A percentile compares a stretch with the other conserved stretches of the same genome.
Evolutionary conservation across 163 green algal species (phyloP).

Genomic region (Scenedesmus sp.): DNA sequence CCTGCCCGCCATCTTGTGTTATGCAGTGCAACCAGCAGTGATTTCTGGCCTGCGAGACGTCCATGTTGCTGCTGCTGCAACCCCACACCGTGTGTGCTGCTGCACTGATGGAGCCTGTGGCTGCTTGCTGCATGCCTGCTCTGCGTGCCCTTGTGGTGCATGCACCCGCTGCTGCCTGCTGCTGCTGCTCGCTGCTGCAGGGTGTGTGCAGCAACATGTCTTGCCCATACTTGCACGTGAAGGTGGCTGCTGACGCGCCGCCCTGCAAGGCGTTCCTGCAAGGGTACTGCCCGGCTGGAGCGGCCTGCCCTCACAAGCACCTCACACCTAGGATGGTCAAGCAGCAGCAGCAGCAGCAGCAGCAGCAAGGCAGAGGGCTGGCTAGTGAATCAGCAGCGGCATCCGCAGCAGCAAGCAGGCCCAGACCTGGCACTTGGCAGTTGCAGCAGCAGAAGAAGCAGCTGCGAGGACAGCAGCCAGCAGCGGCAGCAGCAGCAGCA

Average conservation of each 20-base stretch:
- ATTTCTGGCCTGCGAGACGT: too few relatives aligned
- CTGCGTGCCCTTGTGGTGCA: neutral
- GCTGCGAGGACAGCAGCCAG: neutral
- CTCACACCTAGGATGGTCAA: conserved; percentile 71
- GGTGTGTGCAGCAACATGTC: conserved; percentile 71
- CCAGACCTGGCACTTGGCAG: neutral
- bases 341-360: conserved; percentile 53
- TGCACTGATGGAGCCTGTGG: too few relatives aligned
- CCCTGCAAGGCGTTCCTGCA: conserved; percentile 72
- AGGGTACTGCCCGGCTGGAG: conserved; percentile 73
- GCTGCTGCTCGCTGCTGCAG: conserved; percentile 50
- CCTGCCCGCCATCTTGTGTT: too few relatives aligned
- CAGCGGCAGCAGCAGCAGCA: neutral
- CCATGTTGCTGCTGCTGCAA: too few relatives aligned
- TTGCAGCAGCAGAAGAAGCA: conserved; percentile 1
- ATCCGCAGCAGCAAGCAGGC: neutral
- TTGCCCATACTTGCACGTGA: conserved; percentile 82
- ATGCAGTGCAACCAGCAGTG: too few relatives aligned
- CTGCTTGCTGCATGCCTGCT: neutral
- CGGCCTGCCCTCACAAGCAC: conserved; percentile 71
- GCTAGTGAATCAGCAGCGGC: neutral
- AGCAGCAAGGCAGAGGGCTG: neutral
- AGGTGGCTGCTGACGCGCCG: conserved; percentile 63
- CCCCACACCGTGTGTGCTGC: too few relatives aligned
- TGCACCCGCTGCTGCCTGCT: neutral